These are phyloP conservation scores for Andrographis paniculata DNA, from an alignment of 305 asterid species.

Conservation along the genomic window DNA sequence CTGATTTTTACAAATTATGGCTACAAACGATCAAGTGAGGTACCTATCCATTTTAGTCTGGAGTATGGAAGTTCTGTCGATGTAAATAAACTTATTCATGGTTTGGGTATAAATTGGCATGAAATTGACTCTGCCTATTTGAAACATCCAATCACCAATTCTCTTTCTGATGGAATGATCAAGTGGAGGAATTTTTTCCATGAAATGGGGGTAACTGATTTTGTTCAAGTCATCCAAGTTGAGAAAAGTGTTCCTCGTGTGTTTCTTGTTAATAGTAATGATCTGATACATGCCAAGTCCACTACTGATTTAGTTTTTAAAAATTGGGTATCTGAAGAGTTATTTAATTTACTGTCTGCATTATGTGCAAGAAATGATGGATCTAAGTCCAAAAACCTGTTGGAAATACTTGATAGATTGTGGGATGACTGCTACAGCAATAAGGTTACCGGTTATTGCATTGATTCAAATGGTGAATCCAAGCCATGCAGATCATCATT, in stretches of 20 bases:
- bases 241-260: conserved; percentile 43
- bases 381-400: conserved; percentile 55
- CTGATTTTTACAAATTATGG: conserved; percentile 73
- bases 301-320: conserved; percentile 31
- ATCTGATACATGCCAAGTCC: conserved; percentile 27
- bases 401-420: conserved; percentile 78
- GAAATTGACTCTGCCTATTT: conserved; percentile 52
- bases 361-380: conserved; percentile 42
- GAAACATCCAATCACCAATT: conserved; percentile 62
- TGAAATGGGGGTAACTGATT: conserved; percentile 73
- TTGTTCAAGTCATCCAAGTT: conserved; percentile 57
- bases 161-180: conserved; percentile 44
- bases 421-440: conserved; percentile 78
- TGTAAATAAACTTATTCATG: conserved; percentile 43
- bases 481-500: conserved; percentile 51
- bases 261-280: conserved; percentile 27
- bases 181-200: conserved; percentile 78
- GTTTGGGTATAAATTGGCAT: conserved; percentile 62
- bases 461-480: conserved; percentile 40
- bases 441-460: conserved; percentile 45
- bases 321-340: conserved; percentile 83
- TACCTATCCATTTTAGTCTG: conserved; percentile 62
- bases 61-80: conserved; percentile 55
- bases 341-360: conserved; percentile 42
- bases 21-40: conserved; percentile 46